Conservation (phyloP, 805 yeast genomes). For the Saccharomycopsis fibuligera region DNA sequence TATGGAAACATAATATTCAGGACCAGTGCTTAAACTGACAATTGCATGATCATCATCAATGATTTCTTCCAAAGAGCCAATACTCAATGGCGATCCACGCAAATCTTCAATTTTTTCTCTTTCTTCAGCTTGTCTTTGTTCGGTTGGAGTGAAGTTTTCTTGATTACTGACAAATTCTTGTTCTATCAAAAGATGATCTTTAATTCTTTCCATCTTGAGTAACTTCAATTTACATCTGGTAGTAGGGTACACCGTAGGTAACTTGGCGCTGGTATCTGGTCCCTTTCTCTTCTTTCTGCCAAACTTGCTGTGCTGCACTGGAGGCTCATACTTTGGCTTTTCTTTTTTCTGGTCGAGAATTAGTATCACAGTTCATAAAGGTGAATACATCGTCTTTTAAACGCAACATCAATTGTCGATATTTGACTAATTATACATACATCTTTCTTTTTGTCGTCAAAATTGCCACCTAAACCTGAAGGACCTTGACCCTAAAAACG, state of each 20-base stretch:
- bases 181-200: conserved; percentile 89
- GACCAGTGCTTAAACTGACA: conserved; percentile 92
- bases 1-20: conserved; percentile 94
- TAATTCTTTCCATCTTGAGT: conserved; percentile 89
- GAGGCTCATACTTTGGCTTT: conserved; percentile 98
- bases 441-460: conserved; percentile 45
- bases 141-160: conserved; percentile 92
- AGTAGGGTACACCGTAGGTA: conserved; percentile 85
- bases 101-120: conserved; percentile 91
- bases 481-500: conserved; percentile 56
- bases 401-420: not conserved
- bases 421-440: conserved; percentile 23
- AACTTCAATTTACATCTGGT: conserved; percentile 91
- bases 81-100: conserved; percentile 93
- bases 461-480: conserved; percentile 45
- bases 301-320: conserved; percentile 80
- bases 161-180: conserved; percentile 95
- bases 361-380: not conserved
- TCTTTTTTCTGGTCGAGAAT: conserved; percentile 45
- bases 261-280: conserved; percentile 74
- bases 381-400: too few species aligned
- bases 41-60: conserved; percentile 99
- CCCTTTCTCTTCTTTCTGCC: conserved; percentile 93
- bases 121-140: conserved; percentile 94
- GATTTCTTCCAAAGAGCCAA: conserved; percentile 94